These are phyloP conservation scores for Lecanicillium sp. DNA, from an alignment of 2,329 filamentous ascomycete species.

Conservation along the genomic window DNA sequence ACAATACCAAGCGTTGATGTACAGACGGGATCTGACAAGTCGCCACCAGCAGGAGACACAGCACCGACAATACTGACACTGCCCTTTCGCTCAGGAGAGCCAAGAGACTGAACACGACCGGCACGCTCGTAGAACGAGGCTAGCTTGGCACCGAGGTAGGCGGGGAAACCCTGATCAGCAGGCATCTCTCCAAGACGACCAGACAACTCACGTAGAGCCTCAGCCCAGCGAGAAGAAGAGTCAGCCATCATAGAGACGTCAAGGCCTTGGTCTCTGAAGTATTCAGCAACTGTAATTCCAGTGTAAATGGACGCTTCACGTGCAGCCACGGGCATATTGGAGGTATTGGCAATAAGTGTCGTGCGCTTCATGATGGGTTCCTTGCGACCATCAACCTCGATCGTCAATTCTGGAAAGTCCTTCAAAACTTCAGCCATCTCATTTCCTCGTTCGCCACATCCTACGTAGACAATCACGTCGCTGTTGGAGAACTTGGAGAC, in stretches of 20 bases:
- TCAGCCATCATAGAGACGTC: constrained; percentile 99
- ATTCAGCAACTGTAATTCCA: constrained; percentile 87
- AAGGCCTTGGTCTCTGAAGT: constrained; percentile 95
- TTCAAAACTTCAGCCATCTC: constrained; percentile 99
- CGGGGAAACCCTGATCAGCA: constrained; percentile 98
- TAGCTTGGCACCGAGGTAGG: constrained; percentile 92
- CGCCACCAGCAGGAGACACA: constrained; percentile 93
- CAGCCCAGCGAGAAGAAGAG: constrained; percentile 95
- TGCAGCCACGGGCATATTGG: constrained; percentile 98
- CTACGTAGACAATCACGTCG: constrained; percentile 97
- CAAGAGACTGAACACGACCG: constrained; percentile 75
- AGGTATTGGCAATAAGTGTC: constrained; percentile 95
- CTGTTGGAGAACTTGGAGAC: constrained; percentile 99
- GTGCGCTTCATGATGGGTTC: constrained; percentile 99
- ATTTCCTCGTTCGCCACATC: constrained; percentile 86
- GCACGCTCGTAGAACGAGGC: constrained; percentile 99
- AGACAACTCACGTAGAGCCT: constrained; percentile 96
- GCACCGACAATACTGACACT: constrained; percentile 97
- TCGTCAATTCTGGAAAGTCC: constrained; percentile 97
- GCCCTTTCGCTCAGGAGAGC: constrained; percentile 79
- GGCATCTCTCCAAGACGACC: constrained; percentile 99
- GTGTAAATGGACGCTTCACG: constrained; percentile 99
- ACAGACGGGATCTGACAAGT: constrained; percentile 98
- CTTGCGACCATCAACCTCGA: constrained; percentile 86
- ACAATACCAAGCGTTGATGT: constrained; percentile 91